Base-by-base conservation (phyloP, 176 grass and related monocot genomes). In the Elymus sibiricus region DNA sequence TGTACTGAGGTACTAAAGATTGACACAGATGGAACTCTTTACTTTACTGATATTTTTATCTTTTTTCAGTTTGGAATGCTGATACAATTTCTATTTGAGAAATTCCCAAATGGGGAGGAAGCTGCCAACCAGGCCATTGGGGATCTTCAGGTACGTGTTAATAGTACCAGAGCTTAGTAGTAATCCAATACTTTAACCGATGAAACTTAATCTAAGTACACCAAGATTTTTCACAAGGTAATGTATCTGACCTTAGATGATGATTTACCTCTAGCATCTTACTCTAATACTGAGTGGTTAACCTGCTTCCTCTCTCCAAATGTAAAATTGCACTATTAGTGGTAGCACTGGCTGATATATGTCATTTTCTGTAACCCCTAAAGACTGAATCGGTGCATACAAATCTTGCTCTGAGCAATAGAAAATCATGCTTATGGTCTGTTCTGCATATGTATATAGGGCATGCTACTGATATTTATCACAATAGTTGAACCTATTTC, bases 61-160 rank as follows among this genome's bases (percentile, higher is more conserved):
- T 80, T 86, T 90, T 81, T 79, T 65, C 92, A 99, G 97, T 99
- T 99, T 81, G 97, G 97, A 39, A 99, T 99, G 97, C 86, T 99
- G 68, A 99, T 99, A 44, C 88, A 95, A 69, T 90, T 93, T 81
- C 89, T 99, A 22, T 99, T 99, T 87, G 97, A 99, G n/a, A 65
- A 96, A 68, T 99, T 99, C 56, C 92, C 94, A 15, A 91, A 94
- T 47, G 95, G 94, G 97, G 85, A 96, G 77, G 92, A 96, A 82
- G 81, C 89, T 44, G 97, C 86, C 47, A 89, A 75, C 79, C 94
- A 96, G 84, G 97, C 94, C 5, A 96, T 99, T 90, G 97, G 88
- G 71, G 90, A 99, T 79, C 97, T 99, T 65, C 97, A 98, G 96
- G 96, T 94, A 72, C 62, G 25, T 61, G n/a, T 61, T 61, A 61